These are phyloP conservation scores for Boletus reticuloceps DNA, from an alignment of 768 basidiomycete genomes.

Conservation along the genomic window DNA sequence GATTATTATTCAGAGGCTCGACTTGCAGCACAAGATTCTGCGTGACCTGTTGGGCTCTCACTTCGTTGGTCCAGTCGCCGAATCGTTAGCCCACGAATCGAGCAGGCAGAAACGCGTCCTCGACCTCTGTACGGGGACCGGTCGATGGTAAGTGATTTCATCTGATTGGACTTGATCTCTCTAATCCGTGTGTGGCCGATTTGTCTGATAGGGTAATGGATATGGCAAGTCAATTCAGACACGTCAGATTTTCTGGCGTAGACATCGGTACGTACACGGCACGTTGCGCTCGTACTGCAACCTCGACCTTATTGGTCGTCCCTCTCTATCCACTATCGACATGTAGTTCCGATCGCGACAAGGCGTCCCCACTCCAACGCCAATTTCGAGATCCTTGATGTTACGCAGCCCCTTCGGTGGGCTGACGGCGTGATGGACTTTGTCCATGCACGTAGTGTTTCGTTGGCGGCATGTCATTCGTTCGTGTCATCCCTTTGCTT, in stretches of 20 bases:
- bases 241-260: slow-evolving; percentile 63
- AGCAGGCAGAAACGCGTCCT: slow-evolving; percentile 52
- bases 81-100: slow-evolving; percentile 43
- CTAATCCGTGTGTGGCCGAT: slow-evolving; percentile 12
- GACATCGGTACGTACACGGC: slow-evolving; percentile 62
- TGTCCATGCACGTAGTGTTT: slow-evolving; percentile 60
- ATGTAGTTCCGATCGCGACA: slow-evolving; percentile 68
- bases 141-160: slow-evolving; percentile 55
- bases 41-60: slow-evolving; percentile 51
- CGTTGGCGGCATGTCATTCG: slow-evolving; percentile 53
- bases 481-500: slow-evolving; percentile 2
- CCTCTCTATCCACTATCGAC: slow-evolving; percentile 1
- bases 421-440: slow-evolving; percentile 55
- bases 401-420: slow-evolving; percentile 53
- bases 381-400: slow-evolving; percentile 64
- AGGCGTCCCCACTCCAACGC: slow-evolving; percentile 60
- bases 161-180: slow-evolving; percentile 15
- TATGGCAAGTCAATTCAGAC: slow-evolving; percentile 65
- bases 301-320: slow-evolving; percentile 11
- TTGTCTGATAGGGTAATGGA: slow-evolving; percentile 60
- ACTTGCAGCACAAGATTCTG: slow-evolving; percentile 48
- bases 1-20: slow-evolving; percentile 45
- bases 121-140: slow-evolving; percentile 77
- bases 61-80: slow-evolving; percentile 58
- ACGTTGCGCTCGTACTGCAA: slow-evolving; percentile 11